These are phyloP conservation scores for Rhodotorula graminis DNA, from an alignment of 768 basidiomycete species.

Conservation along the genomic window DNA sequence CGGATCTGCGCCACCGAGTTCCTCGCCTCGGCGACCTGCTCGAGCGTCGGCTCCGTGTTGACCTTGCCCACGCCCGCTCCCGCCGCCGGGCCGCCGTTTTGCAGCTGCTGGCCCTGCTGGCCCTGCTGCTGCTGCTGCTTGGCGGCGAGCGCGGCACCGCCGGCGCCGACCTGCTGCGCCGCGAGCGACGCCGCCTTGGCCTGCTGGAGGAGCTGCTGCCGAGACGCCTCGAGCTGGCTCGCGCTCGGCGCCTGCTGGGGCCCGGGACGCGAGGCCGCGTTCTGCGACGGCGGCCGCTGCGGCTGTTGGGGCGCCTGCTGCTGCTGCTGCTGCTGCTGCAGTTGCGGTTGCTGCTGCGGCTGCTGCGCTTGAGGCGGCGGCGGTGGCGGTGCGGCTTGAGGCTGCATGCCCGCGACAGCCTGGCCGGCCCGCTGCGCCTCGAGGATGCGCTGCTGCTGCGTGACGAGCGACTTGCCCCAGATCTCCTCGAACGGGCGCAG, in stretches of 20 bases:
- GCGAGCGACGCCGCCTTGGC: conserved; percentile 8
- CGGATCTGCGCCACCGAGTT: conserved; percentile 2
- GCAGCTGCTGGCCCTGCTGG: too few relatives aligned
- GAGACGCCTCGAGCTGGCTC: conserved; percentile 12
- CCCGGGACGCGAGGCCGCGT: not conserved
- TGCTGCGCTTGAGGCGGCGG: conserved; percentile 8
- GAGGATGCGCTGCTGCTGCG: conserved; percentile 24
- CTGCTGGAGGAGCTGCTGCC: conserved; percentile 20
- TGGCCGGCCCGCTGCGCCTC: conserved; percentile 25
- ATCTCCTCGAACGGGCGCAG: conserved; percentile 41
- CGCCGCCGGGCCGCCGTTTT: not conserved
- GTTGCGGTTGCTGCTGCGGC: not conserved
- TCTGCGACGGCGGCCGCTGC: conserved; percentile 1
- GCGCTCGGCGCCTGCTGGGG: not conserved
- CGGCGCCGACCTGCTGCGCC: conserved; percentile 2
- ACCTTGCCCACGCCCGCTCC: not conserved
- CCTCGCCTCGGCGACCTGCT: conserved; percentile 30
- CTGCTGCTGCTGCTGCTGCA: not conserved
- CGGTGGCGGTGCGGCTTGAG: not conserved
- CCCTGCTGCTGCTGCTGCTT: conserved; percentile 7
- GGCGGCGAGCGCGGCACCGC: not conserved
- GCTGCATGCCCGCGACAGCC: not conserved
- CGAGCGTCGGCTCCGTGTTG: conserved; percentile 20
- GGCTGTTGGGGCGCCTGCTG: not conserved
- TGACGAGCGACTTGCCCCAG: conserved; percentile 24